Percentiles rank a stretch among this genome's conserved stretches.
Evolutionary conservation across 2,329 filamentous ascomycete genomes (phyloP).

Genomic region (Colletotrichum acutatum): DNA sequence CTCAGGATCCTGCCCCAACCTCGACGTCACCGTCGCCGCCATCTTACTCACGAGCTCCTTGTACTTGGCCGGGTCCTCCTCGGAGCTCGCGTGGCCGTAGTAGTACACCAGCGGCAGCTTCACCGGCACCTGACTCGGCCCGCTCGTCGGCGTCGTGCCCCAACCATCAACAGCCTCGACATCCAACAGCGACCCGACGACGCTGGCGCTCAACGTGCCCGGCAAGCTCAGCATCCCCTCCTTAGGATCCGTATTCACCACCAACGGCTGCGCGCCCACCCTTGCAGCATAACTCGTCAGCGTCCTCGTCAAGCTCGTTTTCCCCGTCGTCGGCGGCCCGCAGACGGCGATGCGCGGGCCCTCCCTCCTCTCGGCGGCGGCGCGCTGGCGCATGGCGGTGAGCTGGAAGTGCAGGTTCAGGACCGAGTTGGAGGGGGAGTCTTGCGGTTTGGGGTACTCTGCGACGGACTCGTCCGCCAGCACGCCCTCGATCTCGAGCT

Average conservation of each 20-base stretch:
- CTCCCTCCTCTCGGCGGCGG: slow-evolving; percentile 57
- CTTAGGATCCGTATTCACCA: slow-evolving; percentile 85
- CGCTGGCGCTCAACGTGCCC: slow-evolving; percentile 86
- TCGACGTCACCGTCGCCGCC: slow-evolving; percentile 80
- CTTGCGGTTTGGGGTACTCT: slow-evolving; percentile 74
- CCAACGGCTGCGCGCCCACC: slow-evolving; percentile 77
- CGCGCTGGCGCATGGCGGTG: slow-evolving; percentile 75
- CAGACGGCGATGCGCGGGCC: slow-evolving; percentile 88
- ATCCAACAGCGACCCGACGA: slow-evolving; percentile 88
- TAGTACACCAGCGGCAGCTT: slow-evolving; percentile 94
- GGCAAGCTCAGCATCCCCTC: slow-evolving; percentile 84
- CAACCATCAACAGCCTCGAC: slow-evolving; percentile 82
- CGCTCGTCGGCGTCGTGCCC: slow-evolving; percentile 91
- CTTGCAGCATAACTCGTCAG: slow-evolving; percentile 84
- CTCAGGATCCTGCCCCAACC: slow-evolving; percentile 79
- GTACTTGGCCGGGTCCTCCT: slow-evolving; percentile 79
- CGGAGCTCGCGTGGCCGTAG: slow-evolving; percentile 79
- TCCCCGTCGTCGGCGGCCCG: slow-evolving; percentile 82
- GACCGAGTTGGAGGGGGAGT: slow-evolving; percentile 84
- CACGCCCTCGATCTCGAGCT: slow-evolving; percentile 78
- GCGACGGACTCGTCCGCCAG: slow-evolving; percentile 66
- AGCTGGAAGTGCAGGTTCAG: slow-evolving; percentile 91
- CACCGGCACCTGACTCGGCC: slow-evolving; percentile 86
- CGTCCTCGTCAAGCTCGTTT: slow-evolving; percentile 83
- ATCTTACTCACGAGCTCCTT: slow-evolving; percentile 79